Conservation (phyloP, 176 grass and related monocot genomes). For the Triticum timopheevii region DNA sequence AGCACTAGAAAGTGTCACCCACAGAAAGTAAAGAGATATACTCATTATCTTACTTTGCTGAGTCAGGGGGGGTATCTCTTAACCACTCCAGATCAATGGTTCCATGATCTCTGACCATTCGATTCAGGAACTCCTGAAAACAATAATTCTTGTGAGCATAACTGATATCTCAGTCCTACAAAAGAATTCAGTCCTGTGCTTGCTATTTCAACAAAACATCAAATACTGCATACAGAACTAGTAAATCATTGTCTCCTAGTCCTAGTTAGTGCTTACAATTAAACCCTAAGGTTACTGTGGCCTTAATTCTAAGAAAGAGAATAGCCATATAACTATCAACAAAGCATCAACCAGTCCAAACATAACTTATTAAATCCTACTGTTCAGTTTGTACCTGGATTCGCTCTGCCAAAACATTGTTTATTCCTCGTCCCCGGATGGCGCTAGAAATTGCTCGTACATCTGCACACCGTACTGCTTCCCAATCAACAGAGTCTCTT, state of each 20-base stretch:
- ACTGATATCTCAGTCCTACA: slow-evolving; percentile 7
- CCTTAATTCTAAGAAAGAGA: background rate
- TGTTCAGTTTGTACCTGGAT: slow-evolving; percentile 67
- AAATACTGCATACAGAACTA: background rate
- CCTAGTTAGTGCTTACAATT: background rate
- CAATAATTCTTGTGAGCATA: slow-evolving; percentile 35
- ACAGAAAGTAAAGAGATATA: slow-evolving; percentile 18
- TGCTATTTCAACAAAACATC: background rate
- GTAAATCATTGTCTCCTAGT: background rate
- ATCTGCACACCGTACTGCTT: slow-evolving; percentile 68
- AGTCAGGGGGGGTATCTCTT: slow-evolving; percentile 57
- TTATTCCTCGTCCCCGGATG: slow-evolving; percentile 84
- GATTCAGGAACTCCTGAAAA: slow-evolving; percentile 80
- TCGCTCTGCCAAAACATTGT: slow-evolving; percentile 78
- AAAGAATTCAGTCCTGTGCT: background rate
- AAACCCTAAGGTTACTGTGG: background rate
- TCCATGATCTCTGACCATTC: slow-evolving; percentile 85
- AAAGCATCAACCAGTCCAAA: slow-evolving; percentile 12
- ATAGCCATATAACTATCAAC: background rate
- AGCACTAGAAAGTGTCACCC: slow-evolving; percentile 17
- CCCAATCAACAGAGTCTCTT: slow-evolving; percentile 80
- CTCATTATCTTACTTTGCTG: slow-evolving; percentile 79
- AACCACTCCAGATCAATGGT: slow-evolving; percentile 97
- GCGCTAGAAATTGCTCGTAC: slow-evolving; percentile 61
- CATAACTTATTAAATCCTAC: background rate